phyloP scores from a whole-genome alignment of 257 asterid species.

The Solanum megistacrolobum region DNA sequence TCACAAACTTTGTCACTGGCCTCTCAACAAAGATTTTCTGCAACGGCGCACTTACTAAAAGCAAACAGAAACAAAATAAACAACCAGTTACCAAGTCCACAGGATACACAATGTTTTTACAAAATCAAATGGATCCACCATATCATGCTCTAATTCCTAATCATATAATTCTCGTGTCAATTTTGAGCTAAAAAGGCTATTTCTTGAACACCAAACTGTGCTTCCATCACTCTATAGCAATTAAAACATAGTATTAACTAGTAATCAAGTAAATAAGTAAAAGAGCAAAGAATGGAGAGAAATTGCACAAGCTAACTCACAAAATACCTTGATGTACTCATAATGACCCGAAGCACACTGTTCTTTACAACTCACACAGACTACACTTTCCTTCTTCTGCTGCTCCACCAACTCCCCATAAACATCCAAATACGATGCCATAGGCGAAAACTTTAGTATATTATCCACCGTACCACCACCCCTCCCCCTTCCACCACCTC shows the following conservation, averaged over 20 bases:
- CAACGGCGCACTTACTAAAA: background rate
- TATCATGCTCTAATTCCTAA: background rate
- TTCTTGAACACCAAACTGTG: background rate
- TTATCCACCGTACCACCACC: slow-evolving; percentile 38
- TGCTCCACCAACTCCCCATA: slow-evolving; percentile 50
- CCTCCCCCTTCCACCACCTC: slow-evolving; percentile 10
- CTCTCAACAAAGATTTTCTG: background rate
- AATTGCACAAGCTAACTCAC: background rate
- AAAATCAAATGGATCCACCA: background rate
- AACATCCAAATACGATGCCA: slow-evolving; percentile 79
- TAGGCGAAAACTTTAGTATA: slow-evolving; percentile 57
- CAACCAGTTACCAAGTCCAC: background rate
- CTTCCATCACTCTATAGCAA: background rate
- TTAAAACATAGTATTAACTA: background rate
- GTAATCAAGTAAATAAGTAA: background rate
- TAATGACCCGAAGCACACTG: slow-evolving; percentile 37
- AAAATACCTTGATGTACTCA: slow-evolving; percentile 46
- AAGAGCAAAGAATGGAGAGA: background rate
- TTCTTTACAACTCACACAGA: slow-evolving; percentile 67
- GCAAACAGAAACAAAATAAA: background rate
- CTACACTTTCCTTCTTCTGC: slow-evolving; percentile 28
- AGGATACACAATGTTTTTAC: background rate
- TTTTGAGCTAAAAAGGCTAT: background rate
- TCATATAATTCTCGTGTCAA: background rate
- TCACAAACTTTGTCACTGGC: background rate